Evolutionary conservation across 352 stramenopile genomes (phyloP).

Genomic region (Phytophthora pistaciae): DNA sequence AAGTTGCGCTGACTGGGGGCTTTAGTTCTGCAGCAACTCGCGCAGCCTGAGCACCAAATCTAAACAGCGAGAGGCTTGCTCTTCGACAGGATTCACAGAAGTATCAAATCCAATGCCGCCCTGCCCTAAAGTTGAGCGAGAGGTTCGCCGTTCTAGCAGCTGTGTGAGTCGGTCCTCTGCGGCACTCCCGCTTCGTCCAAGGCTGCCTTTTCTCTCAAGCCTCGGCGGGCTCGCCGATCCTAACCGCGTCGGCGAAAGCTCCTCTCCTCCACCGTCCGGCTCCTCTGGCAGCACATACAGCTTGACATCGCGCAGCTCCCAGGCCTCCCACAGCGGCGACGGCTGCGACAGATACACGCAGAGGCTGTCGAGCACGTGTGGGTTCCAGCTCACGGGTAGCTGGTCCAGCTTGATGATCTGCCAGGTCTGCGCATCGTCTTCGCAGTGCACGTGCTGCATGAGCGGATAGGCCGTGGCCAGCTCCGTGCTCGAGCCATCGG

Average conservation of each 20-base stretch:
- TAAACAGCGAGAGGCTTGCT: slow-evolving; percentile 27
- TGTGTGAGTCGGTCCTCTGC: slow-evolving; percentile 23
- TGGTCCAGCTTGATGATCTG: slow-evolving; percentile 66
- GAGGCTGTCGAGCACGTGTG: slow-evolving; percentile 47
- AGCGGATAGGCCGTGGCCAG: slow-evolving; percentile 52
- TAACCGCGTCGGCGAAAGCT: not conserved
- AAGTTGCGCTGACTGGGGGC: not conserved
- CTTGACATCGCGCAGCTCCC: slow-evolving; percentile 65
- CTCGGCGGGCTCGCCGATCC: not conserved
- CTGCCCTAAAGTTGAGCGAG: slow-evolving; percentile 13
- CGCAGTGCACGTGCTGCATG: slow-evolving; percentile 67
- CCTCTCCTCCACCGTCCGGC: not conserved
- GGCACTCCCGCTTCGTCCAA: slow-evolving; percentile 6
- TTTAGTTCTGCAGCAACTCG: slow-evolving; percentile 26
- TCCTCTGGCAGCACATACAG: slow-evolving; percentile 34
- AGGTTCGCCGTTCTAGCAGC: slow-evolving; percentile 19
- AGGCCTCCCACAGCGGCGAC: slow-evolving; percentile 66
- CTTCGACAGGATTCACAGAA: slow-evolving; percentile 21
- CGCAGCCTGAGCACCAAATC: slow-evolving; percentile 33
- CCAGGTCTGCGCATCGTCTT: slow-evolving; percentile 81
- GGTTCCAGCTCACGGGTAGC: slow-evolving; percentile 45
- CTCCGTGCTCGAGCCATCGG: slow-evolving; percentile 49
- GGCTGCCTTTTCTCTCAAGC: slow-evolving; percentile 8
- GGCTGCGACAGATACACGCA: slow-evolving; percentile 69
- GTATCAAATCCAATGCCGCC: not conserved